phyloP scores from a whole-genome alignment of 2,329 filamentous ascomycete genomes.

The Arthrinium puccinioides region DNA sequence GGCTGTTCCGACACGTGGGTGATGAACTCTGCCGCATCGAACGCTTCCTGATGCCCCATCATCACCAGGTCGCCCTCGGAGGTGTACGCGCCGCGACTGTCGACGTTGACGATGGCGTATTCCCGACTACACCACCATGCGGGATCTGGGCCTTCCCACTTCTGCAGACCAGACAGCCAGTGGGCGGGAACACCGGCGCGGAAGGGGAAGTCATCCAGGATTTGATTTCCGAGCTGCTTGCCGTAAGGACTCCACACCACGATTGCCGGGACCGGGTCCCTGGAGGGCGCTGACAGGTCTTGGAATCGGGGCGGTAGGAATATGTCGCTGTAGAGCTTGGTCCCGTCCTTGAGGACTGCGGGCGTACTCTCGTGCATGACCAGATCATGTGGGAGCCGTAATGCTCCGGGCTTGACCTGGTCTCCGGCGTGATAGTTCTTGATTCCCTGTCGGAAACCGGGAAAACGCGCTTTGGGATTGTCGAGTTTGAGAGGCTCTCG shows the following conservation, averaged over 20 bases:
- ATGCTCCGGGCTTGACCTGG: no score
- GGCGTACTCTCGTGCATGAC: no score
- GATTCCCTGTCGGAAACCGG: no score
- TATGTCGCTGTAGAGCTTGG: constrained; percentile 33
- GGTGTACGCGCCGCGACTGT: constrained; percentile 22
- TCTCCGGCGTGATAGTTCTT: no score
- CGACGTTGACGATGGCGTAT: constrained; percentile 26
- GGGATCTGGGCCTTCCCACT: constrained; percentile 16
- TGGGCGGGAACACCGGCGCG: constrained; percentile 9
- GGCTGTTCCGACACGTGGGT: constrained; percentile 29
- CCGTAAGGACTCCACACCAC: constrained; percentile 38
- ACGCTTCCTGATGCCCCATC: constrained; percentile 32
- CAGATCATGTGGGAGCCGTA: no score
- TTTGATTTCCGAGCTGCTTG: constrained; percentile 30
- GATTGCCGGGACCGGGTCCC: constrained; percentile 32
- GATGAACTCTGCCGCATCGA: constrained; percentile 36
- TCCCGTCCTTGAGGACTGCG: no score
- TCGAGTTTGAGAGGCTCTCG: no score
- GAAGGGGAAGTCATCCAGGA: constrained; percentile 26
- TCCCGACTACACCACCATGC: constrained; percentile 20
- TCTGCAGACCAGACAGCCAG: constrained; percentile 13
- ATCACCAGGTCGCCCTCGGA: constrained; percentile 12
- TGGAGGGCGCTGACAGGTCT: constrained; percentile 18
- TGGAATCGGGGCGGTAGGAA: no score
- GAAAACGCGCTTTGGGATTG: no score